Evolutionary conservation across 139 green algal species (phyloP), one percentile per base, ranked within the genome.

Genomic region (Chlorella ohadii): DNA sequence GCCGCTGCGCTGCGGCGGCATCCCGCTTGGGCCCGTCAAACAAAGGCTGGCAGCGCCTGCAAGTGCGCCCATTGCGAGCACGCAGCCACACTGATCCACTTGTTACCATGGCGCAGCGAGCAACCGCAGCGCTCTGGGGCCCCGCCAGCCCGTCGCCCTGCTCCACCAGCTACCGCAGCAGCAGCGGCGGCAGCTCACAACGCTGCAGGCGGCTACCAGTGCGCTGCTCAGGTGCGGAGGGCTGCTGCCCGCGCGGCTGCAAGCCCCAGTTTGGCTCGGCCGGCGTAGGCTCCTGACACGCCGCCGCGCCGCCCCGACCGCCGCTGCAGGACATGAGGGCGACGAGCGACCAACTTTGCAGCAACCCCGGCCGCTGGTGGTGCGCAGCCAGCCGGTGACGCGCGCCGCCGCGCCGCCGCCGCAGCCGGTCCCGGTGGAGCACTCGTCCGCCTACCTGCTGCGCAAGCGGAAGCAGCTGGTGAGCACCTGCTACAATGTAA

Each of bases 381-480:
- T 85, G 41, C 64, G 76, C 38, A 75, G 71, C 56, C 38, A 74
- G n/a, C 66, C 68, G 15, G n/a, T 22, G 19, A 27, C 79, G 20
- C 82, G 84, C 36, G 11, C 65, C 47, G 61, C 84, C 19, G 84
- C 77, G 9, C 31, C 77, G 11, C 56, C 85, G 47, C 85, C 85
- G 4, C 57, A 88, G 68, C 23, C 68, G 34, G 56, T 86, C 15
- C 84, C 84, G 31, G 67, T 87, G 0, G 84, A 87, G 57, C 84
- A 87, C 59, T 84, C 72, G 1, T 87, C 84, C 9, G 56, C 84
- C 31, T 87, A 67, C 39, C 44, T 87, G n/a, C 34, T 87, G 23
- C 74, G 55, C 4, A 87, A 41, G 27, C 59, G 73, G 57, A 59
- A 44, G 47, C n/a, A 83, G 22, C 25, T 66, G 63, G 73, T 79